Conservation (phyloP, 345 rosid species). For the Nasturtium officinale region DNA sequence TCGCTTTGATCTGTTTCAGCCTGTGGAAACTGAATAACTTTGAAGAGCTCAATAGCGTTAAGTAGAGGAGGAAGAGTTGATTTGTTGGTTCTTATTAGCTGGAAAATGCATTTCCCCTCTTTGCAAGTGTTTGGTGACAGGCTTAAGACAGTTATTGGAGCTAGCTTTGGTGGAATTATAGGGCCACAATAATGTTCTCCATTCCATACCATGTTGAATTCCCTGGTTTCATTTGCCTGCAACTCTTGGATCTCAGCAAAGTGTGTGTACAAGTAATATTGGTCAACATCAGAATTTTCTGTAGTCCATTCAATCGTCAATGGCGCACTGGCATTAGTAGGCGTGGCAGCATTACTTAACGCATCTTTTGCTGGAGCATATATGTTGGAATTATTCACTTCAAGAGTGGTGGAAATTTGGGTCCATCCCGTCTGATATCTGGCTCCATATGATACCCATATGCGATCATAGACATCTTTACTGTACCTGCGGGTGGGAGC, state of each 20-base stretch:
- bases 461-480: constrained; percentile 43
- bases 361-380: constrained; percentile 4
- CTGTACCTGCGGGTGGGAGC: constrained; percentile 33
- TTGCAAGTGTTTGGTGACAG: rapidly evolving
- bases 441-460: constrained; percentile 32
- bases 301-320: constrained; percentile 3
- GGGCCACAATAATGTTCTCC: background rate
- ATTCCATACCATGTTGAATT: constrained; percentile 31
- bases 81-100: constrained; percentile 18
- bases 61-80: constrained; percentile 46
- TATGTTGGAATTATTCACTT: background rate
- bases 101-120: background rate
- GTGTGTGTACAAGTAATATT: constrained; percentile 39
- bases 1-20: constrained; percentile 36
- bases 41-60: constrained; percentile 39
- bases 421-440: too few relatives aligned
- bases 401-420: background rate
- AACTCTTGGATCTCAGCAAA: constrained; percentile 44
- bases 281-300: background rate
- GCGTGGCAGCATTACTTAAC: background rate
- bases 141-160: constrained; percentile 5
- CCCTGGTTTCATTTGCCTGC: constrained; percentile 31
- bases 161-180: background rate
- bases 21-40: constrained; percentile 30
- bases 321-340: constrained; percentile 18